Evolutionary conservation across 108 stramenopile species (phyloP).

Genomic region (Pseudonitzschia delicatissima): DNA sequence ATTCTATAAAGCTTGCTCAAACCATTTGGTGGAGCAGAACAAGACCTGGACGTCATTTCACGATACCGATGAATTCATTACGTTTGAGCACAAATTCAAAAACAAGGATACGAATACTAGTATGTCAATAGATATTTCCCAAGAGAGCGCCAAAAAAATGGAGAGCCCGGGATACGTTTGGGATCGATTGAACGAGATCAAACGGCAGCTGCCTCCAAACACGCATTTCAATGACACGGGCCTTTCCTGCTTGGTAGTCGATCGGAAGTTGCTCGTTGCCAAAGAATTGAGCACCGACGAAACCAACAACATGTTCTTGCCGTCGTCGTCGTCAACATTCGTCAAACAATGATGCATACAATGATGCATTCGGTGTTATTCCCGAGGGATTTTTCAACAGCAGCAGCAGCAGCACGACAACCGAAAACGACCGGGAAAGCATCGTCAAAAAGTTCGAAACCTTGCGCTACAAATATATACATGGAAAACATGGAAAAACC

Average conservation of each 20-base stretch:
- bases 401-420: too few relatives aligned
- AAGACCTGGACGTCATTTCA: neutral
- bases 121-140: neutral
- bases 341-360: too few relatives aligned
- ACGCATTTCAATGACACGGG: neutral
- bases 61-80: neutral
- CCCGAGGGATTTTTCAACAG: too few relatives aligned
- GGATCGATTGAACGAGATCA: neutral
- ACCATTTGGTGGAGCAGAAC: neutral
- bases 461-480: constrained; percentile 4
- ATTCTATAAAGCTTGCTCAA: neutral
- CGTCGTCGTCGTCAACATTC: neutral
- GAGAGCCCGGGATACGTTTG: neutral
- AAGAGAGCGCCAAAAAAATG: neutral
- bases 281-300: neutral
- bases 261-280: neutral
- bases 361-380: too few relatives aligned
- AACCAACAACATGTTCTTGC: neutral
- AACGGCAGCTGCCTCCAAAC: neutral
- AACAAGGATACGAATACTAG: too few relatives aligned
- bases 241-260: neutral
- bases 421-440: too few relatives aligned
- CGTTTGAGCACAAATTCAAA: too few relatives aligned
- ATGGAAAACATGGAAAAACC: too few relatives aligned
- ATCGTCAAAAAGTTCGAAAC: constrained; percentile 2